phyloP scores from a whole-genome alignment of 331 rosid genomes.

The Acacia concinna region DNA sequence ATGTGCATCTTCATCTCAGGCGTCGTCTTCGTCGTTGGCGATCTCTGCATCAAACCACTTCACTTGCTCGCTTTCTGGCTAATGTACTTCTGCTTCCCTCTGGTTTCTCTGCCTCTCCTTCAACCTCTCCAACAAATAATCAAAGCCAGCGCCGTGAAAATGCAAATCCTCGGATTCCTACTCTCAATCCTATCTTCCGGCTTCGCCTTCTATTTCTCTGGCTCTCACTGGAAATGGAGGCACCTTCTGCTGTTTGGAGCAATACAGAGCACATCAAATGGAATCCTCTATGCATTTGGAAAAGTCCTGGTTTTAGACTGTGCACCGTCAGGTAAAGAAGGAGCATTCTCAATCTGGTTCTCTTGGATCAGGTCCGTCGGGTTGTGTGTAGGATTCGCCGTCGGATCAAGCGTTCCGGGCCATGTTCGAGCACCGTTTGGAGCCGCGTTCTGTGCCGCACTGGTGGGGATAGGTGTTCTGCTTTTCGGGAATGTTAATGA shows the following conservation, averaged over 20 bases:
- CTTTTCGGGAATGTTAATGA: conserved; percentile 64
- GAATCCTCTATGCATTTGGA: conserved; percentile 61
- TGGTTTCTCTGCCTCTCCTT: conserved; percentile 55
- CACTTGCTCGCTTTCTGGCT: conserved; percentile 62
- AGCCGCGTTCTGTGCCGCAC: conserved; percentile 48
- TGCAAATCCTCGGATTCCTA: conserved; percentile 67
- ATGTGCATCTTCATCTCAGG: conserved; percentile 67
- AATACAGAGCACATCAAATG: conserved; percentile 60
- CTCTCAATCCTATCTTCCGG: conserved; percentile 50
- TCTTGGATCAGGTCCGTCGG: conserved; percentile 61
- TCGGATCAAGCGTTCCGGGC: conserved; percentile 45
- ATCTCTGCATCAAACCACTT: conserved; percentile 57
- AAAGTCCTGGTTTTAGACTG: conserved; percentile 61
- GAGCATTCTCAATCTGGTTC: conserved; percentile 65
- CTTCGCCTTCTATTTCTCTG: conserved; percentile 51
- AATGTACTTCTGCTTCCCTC: conserved; percentile 60
- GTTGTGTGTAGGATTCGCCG: conserved; percentile 52
- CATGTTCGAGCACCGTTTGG: conserved; percentile 50
- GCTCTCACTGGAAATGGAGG: conserved; percentile 39
- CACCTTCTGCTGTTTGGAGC: conserved; percentile 53
- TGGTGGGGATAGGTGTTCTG: conserved; percentile 49
- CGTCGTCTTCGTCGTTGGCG: conserved; percentile 59
- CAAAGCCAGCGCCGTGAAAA: conserved; percentile 46
- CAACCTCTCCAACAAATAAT: conserved; percentile 54
- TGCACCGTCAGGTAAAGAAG: conserved; percentile 65